These are phyloP conservation scores for Paradendryphiella salina DNA, from an alignment of 2,329 filamentous ascomycete genomes.

Conservation along the genomic window DNA sequence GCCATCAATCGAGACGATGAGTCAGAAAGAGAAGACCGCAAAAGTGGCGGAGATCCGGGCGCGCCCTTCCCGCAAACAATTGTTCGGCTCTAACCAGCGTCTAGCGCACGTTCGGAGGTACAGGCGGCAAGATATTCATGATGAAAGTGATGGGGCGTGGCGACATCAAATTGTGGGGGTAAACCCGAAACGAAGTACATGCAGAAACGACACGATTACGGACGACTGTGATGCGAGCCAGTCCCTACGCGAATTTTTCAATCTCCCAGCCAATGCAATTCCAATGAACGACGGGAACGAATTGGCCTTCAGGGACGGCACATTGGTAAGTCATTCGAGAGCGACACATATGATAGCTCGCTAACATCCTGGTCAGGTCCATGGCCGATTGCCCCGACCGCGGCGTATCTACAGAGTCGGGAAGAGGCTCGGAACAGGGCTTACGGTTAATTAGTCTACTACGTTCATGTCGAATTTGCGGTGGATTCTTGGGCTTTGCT, in stretches of 20 bases:
- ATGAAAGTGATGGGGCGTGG: slow-evolving; percentile 25
- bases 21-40: slow-evolving; percentile 18
- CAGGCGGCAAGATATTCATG: slow-evolving; percentile 18
- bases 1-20: slow-evolving; percentile 24
- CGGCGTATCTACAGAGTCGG: slow-evolving; percentile 30
- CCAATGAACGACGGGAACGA: slow-evolving; percentile 34
- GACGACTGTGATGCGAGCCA: neutral
- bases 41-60: slow-evolving; percentile 33
- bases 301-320: slow-evolving; percentile 36
- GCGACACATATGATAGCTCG: neutral
- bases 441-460: slow-evolving; percentile 14
- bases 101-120: slow-evolving; percentile 22
- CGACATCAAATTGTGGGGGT: neutral
- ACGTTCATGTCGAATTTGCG: neutral
- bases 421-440: slow-evolving; percentile 22
- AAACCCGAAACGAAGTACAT: neutral
- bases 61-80: slow-evolving; percentile 45
- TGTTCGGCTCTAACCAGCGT: slow-evolving; percentile 23
- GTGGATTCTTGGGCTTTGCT: neutral
- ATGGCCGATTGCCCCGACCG: slow-evolving; percentile 27
- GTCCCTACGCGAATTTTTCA: slow-evolving; percentile 23
- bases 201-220: neutral
- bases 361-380: slow-evolving; percentile 21
- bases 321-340: slow-evolving; percentile 18
- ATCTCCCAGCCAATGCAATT: slow-evolving; percentile 28